phyloP scores from a whole-genome alignment of 768 basidiomycete species.

The Mycena rosella region DNA sequence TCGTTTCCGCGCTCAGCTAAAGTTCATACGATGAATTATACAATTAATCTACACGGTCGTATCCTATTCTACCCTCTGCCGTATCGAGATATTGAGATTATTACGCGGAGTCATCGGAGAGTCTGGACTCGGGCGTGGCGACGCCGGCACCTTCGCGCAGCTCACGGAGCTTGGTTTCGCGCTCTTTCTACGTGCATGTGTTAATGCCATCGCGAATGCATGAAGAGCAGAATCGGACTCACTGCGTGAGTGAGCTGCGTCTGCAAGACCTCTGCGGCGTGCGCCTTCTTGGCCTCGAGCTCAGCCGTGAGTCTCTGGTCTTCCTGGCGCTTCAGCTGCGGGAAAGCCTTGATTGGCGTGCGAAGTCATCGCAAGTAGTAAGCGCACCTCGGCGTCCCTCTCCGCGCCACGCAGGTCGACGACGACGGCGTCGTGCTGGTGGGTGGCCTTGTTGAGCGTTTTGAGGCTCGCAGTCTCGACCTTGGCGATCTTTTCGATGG shows the following conservation, averaged over 20 bases:
- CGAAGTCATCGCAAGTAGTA: not conserved
- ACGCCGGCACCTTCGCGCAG: slow-evolving; percentile 28
- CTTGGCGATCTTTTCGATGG: slow-evolving; percentile 58
- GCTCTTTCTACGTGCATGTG: slow-evolving; percentile 19
- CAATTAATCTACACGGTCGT: too few species aligned
- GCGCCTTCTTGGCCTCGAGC: slow-evolving; percentile 34
- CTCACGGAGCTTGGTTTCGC: slow-evolving; percentile 21
- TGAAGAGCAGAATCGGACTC: not conserved
- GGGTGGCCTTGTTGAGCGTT: slow-evolving; percentile 64
- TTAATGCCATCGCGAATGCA: not conserved
- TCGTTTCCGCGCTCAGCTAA: too few species aligned
- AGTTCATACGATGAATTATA: too few species aligned
- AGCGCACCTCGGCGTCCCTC: slow-evolving; percentile 58
- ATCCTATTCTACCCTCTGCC: not conserved
- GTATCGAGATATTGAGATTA: too few species aligned
- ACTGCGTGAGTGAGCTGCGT: slow-evolving; percentile 27
- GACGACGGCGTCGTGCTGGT: slow-evolving; percentile 64
- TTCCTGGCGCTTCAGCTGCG: slow-evolving; percentile 43
- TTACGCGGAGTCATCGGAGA: slow-evolving; percentile 22
- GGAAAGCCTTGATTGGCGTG: too few species aligned
- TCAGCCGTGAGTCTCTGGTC: slow-evolving; percentile 36
- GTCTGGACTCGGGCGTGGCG: slow-evolving; percentile 29
- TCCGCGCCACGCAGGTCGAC: slow-evolving; percentile 57
- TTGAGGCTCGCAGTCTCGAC: slow-evolving; percentile 65
- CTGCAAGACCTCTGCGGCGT: slow-evolving; percentile 35